Evolutionary conservation across 1,284 basidiomycete genomes (phyloP).

Genomic region (Microbotryum saponariae): DNA sequence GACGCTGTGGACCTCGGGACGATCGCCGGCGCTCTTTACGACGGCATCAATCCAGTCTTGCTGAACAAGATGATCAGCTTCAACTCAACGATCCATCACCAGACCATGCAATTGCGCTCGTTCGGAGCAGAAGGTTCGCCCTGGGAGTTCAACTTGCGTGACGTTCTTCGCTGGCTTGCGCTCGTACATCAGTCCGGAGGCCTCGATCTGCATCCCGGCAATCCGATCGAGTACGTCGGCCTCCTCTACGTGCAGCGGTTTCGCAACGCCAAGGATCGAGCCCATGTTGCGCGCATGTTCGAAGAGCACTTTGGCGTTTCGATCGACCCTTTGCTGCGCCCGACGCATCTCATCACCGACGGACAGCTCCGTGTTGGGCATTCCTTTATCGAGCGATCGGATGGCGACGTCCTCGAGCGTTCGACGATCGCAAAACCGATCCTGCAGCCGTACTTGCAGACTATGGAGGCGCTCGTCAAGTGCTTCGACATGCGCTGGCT

Average conservation of each 20-base stretch:
- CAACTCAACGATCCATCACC: slow-evolving; percentile 65
- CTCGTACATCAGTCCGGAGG: slow-evolving; percentile 48
- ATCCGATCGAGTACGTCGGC: slow-evolving; percentile 59
- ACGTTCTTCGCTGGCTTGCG: slow-evolving; percentile 78
- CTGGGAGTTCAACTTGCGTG: slow-evolving; percentile 98
- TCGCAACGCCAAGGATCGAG: slow-evolving; percentile 61
- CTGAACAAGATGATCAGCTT: slow-evolving; percentile 75
- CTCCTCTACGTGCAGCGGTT: slow-evolving; percentile 81
- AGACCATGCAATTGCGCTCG: slow-evolving; percentile 56
- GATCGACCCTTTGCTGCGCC: slow-evolving; percentile 40
- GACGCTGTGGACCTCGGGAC: slow-evolving; percentile 67
- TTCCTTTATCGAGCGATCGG: slow-evolving; percentile 49
- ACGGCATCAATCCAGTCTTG: slow-evolving; percentile 50
- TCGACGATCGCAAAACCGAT: slow-evolving; percentile 49
- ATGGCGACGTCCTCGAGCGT: slow-evolving; percentile 16
- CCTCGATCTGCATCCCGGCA: slow-evolving; percentile 50
- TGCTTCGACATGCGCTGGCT: slow-evolving; percentile 77
- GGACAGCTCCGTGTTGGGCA: slow-evolving; percentile 56
- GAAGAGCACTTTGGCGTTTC: slow-evolving; percentile 52
- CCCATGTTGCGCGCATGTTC: slow-evolving; percentile 57
- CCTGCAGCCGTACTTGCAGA: slow-evolving; percentile 57
- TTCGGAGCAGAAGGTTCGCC: slow-evolving; percentile 82
- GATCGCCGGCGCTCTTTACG: slow-evolving; percentile 71
- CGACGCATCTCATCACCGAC: slow-evolving; percentile 42
- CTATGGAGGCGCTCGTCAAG: slow-evolving; percentile 67